Evolutionary conservation across 257 asterid genomes (phyloP).

Genomic region (Solanum piurae): DNA sequence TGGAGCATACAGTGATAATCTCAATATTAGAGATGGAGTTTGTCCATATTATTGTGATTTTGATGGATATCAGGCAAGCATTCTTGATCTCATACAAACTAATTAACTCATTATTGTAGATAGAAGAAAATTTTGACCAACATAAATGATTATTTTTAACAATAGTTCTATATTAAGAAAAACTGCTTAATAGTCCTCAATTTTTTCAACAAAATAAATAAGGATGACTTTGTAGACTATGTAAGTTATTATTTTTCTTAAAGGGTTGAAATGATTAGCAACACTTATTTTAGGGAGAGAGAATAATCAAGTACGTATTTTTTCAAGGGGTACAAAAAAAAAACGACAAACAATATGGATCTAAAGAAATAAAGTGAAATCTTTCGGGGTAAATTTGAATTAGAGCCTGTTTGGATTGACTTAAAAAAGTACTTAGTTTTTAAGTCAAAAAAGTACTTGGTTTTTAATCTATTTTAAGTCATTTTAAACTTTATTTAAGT

Average conservation of each 20-base stretch:
- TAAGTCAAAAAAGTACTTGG: too few species aligned
- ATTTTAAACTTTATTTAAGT: too few species aligned
- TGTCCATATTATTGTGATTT: slow-evolving; percentile 95
- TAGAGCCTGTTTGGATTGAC: accelerated
- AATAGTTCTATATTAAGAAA: too few species aligned
- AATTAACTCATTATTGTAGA: not conserved
- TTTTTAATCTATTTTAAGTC: too few species aligned
- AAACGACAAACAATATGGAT: not conserved
- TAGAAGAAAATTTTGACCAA: not conserved
- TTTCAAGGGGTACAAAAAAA: not conserved
- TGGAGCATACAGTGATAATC: slow-evolving; percentile 84
- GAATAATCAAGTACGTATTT: not conserved
- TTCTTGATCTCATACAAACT: not conserved
- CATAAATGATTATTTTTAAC: not conserved
- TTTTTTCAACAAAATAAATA: too few species aligned
- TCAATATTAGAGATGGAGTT: slow-evolving; percentile 49
- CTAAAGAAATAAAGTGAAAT: not conserved
- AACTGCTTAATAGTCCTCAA: not conserved
- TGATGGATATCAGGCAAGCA: slow-evolving; percentile 84
- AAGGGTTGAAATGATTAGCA: not conserved
- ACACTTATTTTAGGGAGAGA: too few species aligned
- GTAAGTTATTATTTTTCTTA: not conserved
- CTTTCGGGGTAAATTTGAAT: not conserved
- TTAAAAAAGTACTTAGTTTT: too few species aligned
- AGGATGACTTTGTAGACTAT: too few species aligned